Base-by-base conservation (phyloP, 305 asterid genomes). In the Rubia occidens region DNA sequence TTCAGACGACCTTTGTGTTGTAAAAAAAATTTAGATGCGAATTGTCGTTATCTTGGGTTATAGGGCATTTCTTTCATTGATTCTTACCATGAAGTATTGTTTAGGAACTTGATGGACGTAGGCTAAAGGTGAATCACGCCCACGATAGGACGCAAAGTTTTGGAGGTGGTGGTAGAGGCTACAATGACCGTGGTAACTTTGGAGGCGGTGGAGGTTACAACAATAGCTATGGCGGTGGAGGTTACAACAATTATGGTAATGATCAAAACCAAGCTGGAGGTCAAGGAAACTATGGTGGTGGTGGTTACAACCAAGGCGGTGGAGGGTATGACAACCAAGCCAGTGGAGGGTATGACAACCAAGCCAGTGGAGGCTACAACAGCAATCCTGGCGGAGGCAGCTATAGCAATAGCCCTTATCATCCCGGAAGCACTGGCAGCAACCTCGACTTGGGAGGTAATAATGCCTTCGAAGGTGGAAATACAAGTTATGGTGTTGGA, bases 61-160 rank as follows among this genome's bases (percentile, higher is more conserved):
- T n/a, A 59, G 66, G 37, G 71, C 20, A 59, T 51, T 53, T 26
- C 21, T 58, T 58, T 20, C 61, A n/a, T 24, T 45, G 71, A 51
- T 24, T 37, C 60, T 45, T 18, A 17, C 4, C 20, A 1, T 39
- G 18, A 35, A 55, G 39, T 69, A 64, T 71, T 63, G 62, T 71
- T 59, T 79, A 89, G 98, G 92, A 86, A 3, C 92, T 91, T 77
- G 82, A 91, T 59, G 98, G 98, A 62, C 96, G 98, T 17, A 71
- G 5, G 32, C 55, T 91, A 44, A 89, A 79, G 82, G 98, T 91
- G 74, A 81, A 81, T 76, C 80, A 73, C 66, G 95, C 98, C 40
- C 86, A 80, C 70, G 96, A 89, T 45, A 89, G 87, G 74, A 59
- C 86, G 66, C 84, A 82, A 64, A 77, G 81, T 2, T 73, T 3